These are phyloP conservation scores for Trametes villosa DNA, from an alignment of 768 basidiomycete genomes.

Conservation along the genomic window DNA sequence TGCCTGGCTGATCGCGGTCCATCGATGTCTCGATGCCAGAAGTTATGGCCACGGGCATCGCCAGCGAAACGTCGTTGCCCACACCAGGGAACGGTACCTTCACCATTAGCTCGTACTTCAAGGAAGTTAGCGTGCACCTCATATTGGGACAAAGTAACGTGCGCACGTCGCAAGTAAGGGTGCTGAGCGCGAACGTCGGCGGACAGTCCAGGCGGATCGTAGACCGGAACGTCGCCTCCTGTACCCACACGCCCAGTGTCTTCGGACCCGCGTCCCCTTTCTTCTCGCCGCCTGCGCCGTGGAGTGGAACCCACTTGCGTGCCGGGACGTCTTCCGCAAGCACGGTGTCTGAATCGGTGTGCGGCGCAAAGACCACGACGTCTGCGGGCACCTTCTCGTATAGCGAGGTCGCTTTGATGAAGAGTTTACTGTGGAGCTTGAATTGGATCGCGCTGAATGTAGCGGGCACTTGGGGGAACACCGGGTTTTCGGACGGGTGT, in stretches of 20 bases:
- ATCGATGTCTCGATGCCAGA: slow-evolving; percentile 9
- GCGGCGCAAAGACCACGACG: not conserved
- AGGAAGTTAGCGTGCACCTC: no score
- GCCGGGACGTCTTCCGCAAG: not conserved
- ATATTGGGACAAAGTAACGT: not conserved
- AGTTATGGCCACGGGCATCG: not conserved
- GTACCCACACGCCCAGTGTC: slow-evolving; percentile 12
- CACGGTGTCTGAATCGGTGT: not conserved
- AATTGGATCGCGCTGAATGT: slow-evolving; percentile 10
- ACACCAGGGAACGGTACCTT: slow-evolving; percentile 12
- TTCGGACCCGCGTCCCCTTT: not conserved
- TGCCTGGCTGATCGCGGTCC: not conserved
- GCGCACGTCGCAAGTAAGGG: slow-evolving; percentile 10
- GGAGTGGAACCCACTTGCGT: not conserved
- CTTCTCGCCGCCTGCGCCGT: not conserved
- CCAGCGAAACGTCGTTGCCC: slow-evolving; percentile 3
- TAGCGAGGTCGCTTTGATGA: not conserved
- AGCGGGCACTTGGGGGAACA: slow-evolving; percentile 10
- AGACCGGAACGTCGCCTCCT: slow-evolving; percentile 2
- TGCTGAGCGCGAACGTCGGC: slow-evolving; percentile 8
- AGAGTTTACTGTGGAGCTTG: slow-evolving; percentile 14
- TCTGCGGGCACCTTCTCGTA: not conserved
- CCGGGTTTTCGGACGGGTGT: slow-evolving; percentile 10
- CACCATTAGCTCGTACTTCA: slow-evolving; percentile 10
- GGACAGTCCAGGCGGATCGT: slow-evolving; percentile 13